Evolutionary conservation across 1,284 basidiomycete species (phyloP), one percentile per base, ranked within the genome.

Genomic region (Inonotus obliquus): DNA sequence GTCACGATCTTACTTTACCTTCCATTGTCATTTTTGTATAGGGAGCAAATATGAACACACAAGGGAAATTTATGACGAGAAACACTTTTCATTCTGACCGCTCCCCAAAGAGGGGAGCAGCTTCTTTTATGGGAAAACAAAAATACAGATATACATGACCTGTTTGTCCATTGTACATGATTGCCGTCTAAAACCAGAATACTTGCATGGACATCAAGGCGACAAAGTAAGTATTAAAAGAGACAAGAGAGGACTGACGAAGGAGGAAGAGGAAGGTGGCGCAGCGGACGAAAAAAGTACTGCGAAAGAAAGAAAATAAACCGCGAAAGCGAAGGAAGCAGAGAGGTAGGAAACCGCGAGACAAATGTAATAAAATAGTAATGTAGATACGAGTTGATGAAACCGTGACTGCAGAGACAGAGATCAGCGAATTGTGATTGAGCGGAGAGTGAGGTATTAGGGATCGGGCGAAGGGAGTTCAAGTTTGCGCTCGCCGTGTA

Each of bases 401-500:
- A 32, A 32, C 32, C 19, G 41, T 44, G 10, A 44, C 7, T 44
- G 41, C 41, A 17, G 9, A 44, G 39, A 41, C 41, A 17, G 9
- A 44, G 39, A 41, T 49, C 23, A 11, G 9, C 25, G 17, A n/a
- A 52, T 10, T 27, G 29, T 17, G 19, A 52, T 11, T 3, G 29
- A 35, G 19, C 11, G 51, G 32, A n/a, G 27, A 27, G 37, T 19
- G 25, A 44, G 21, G 7, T 29, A 21, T 54, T 38, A 61, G 13
- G 56, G 52, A 25, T 61, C 49, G 5, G 48, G 55, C n/a, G 51
- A 39, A 25, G 57, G 61, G 21, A 63, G 38, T 13, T 54, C 56
- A 17, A 38, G 68, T 10, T 72, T 63, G 37, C 69, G 74, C 63
- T 77, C 74, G 21, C 84, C 94, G 70, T 86, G 89, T 37, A 91